These are phyloP conservation scores for Colletotrichum phormii DNA, from an alignment of 2,329 filamentous ascomycete genomes.

Conservation along the genomic window DNA sequence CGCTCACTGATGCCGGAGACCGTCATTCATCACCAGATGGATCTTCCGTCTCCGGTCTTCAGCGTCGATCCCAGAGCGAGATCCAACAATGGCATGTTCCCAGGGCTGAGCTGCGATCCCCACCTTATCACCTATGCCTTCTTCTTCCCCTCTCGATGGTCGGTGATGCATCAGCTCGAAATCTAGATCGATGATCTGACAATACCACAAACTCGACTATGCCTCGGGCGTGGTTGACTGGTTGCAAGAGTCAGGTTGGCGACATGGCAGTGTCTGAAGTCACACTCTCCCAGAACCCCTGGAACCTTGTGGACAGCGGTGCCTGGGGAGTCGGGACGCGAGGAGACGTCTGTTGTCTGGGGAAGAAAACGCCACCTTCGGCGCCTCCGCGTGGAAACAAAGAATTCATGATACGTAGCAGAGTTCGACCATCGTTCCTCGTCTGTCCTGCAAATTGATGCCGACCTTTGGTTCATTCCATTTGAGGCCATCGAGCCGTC, in stretches of 20 bases:
- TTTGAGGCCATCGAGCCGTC: slow-evolving; percentile 29
- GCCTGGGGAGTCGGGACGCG: slow-evolving; percentile 2
- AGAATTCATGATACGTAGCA: background rate
- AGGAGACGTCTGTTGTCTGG: slow-evolving; percentile 17
- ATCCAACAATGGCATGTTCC: slow-evolving; percentile 10
- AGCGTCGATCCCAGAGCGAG: slow-evolving; percentile 13
- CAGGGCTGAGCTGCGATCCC: background rate
- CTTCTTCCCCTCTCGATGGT: background rate
- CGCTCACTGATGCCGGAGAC: background rate
- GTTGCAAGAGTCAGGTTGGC: slow-evolving; percentile 32
- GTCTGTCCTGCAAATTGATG: slow-evolving; percentile 4
- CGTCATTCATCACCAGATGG: slow-evolving; percentile 18
- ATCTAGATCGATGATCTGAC: slow-evolving; percentile 17
- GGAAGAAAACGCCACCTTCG: slow-evolving; percentile 27
- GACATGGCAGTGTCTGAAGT: slow-evolving; percentile 31
- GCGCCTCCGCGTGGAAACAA: slow-evolving; percentile 24
- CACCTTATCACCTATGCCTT: background rate
- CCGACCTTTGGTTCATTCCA: slow-evolving; percentile 11
- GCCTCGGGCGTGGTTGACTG: slow-evolving; percentile 6
- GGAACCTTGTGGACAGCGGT: slow-evolving; percentile 15
- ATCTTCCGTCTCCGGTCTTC: slow-evolving; percentile 21
- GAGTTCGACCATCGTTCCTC: slow-evolving; percentile 1
- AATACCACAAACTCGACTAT: background rate
- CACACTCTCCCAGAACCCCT: background rate
- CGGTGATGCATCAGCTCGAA: background rate